phyloP scores from a whole-genome alignment of 495 filamentous ascomycete genomes.

The Entonaema liquescens region DNA sequence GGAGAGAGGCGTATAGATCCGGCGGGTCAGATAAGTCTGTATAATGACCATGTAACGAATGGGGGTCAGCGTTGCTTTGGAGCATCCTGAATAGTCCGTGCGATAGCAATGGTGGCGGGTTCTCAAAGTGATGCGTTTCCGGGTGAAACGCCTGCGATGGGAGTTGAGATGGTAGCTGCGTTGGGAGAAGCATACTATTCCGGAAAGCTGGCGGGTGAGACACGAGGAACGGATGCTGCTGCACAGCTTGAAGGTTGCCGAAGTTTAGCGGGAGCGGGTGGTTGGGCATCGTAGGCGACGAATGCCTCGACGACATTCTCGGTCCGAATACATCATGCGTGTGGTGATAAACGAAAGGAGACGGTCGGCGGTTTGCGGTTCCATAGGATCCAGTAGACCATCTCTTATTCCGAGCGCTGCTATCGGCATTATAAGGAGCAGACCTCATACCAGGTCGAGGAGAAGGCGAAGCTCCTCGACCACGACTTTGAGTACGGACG shows the following conservation, averaged over 20 bases:
- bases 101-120: slow-evolving; percentile 63
- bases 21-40: slow-evolving; percentile 73
- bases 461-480: slow-evolving; percentile 69
- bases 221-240: slow-evolving; percentile 62
- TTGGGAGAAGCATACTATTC: slow-evolving; percentile 57
- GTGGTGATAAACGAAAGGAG: slow-evolving; percentile 64
- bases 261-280: slow-evolving; percentile 62
- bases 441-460: slow-evolving; percentile 69
- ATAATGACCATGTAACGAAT: slow-evolving; percentile 68
- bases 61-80: slow-evolving; percentile 72
- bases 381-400: slow-evolving; percentile 76
- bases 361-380: slow-evolving; percentile 59
- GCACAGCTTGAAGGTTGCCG: slow-evolving; percentile 61
- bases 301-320: slow-evolving; percentile 59
- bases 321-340: slow-evolving; percentile 60
- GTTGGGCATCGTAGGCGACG: slow-evolving; percentile 64
- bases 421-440: slow-evolving; percentile 69
- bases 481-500: slow-evolving; percentile 66
- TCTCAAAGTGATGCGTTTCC: slow-evolving; percentile 60
- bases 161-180: slow-evolving; percentile 52
- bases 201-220: slow-evolving; percentile 57
- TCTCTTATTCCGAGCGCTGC: slow-evolving; percentile 66
- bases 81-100: slow-evolving; percentile 73
- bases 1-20: slow-evolving; percentile 74
- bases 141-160: slow-evolving; percentile 58